Evolutionary conservation across 768 basidiomycete species (phyloP), one percentile per base, ranked within the genome.

Genomic region (Butyriboletus loyo): DNA sequence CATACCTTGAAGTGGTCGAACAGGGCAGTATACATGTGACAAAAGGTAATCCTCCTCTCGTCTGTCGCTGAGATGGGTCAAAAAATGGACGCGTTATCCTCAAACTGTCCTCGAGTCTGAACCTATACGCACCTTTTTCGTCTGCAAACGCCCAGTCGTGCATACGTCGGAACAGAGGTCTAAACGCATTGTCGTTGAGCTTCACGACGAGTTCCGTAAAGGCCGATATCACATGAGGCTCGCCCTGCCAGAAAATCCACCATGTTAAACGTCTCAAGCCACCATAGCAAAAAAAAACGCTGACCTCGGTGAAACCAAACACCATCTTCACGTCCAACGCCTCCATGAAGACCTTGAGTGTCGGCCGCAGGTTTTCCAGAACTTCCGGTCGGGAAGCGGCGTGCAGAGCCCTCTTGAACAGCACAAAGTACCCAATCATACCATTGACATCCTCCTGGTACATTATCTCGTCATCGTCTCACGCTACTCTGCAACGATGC

Each of bases 101-200:
- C 56, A 52, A 22, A 35, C 3, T 15, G 5, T n/a, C 52, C 4
- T 22, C n/a, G 39, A 24, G 9, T 14, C 25, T 24, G 1, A 35
- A 24, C 17, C 8, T 9, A 14, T 4, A 68, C 76, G 30, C 61
- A 85, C 84, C 70, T 24, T 64, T 62, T 27, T 78, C 79, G 52
- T 75, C 74, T 1, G 77, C 79, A 61, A 94, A 94, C 0, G 93
- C 93, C 97, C 97, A 99, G 66, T 99, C 97, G 62, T 91, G 93
- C 52, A 95, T 69, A 49, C 86, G 85, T 49, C 93, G 84, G 80
- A 98, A 96, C 15, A 98, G 73, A 1, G 96, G 94, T 56, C 84
- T 81, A 83, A 99, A 98, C 0, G 87, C 80, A 0, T 83, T 82
- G 60, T 98, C 97, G 63, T 95, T 97, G 48, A 99, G 76, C 70